Evolutionary conservation across 2,329 filamentous ascomycete genomes (phyloP), one percentile per base, ranked within the genome.

Genomic region (Fusarium illudens): DNA sequence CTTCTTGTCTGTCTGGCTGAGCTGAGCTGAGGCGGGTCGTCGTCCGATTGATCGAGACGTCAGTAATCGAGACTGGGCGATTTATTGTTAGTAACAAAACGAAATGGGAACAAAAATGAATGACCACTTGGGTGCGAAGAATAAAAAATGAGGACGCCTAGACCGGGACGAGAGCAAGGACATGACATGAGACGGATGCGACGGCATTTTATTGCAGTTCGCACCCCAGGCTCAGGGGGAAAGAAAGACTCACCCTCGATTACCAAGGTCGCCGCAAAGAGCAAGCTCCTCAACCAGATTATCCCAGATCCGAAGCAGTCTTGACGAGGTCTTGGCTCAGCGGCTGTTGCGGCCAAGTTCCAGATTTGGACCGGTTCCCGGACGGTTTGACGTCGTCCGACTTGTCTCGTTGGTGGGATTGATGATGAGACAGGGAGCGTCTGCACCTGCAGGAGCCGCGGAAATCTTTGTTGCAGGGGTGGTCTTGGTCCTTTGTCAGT

Each of bases 401-500:
- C 39, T 52, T n/a, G 55, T 70, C 63, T 67, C 66, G 66, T 69
- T 69, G 66, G 66, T 69, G 66, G 66, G 61, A 61, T 70, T 65
- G 39, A 46, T 33, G 36, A 32, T 53, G 56, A 58, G 59, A 39
- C 48, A 50, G 30, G 27, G 39, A 44, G 39, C 39, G 39, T 32
- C 29, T 70, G 66, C 39, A 67, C 68, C 60, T 52, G 20, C 44
- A 57, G 54, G 37, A 65, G 60, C 60, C 33, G 37, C 58, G 62
- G 66, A 68, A 60, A 57, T 60, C 62, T 63, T 70, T 36, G 33
- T 60, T 70, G 62, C 66, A 69, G 55, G 66, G 66, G 30, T 33
- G 34, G 48, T 58, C 65, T 42, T 60, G 52, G 42, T 25, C 51
- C 29, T 49, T 8, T 13, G n/a, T 32, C 42, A 46, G 51, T 49